Conservation (phyloP, 2,329 filamentous ascomycete species). For the Aspergillus novoparasiticus region DNA sequence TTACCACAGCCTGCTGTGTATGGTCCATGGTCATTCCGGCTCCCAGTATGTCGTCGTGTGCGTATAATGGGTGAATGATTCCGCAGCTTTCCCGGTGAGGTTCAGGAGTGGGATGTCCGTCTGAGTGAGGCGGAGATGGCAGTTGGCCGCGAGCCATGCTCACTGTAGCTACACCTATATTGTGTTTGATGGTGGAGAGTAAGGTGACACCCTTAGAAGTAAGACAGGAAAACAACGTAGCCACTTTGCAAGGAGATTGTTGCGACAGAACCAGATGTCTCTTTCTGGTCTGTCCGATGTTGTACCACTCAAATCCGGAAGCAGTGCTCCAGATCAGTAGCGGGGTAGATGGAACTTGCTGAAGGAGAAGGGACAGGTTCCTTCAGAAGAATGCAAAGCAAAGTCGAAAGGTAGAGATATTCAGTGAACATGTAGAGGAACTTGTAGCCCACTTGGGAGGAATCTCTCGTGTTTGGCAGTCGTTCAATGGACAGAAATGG, state of each 20-base stretch:
- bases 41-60: slow-evolving; percentile 8
- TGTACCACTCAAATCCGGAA: background rate
- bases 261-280: background rate
- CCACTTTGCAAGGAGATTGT: background rate
- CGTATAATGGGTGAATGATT: slow-evolving; percentile 19
- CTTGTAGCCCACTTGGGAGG: background rate
- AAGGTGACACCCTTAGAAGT: background rate
- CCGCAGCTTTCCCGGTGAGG: slow-evolving; percentile 16
- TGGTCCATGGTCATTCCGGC: slow-evolving; percentile 4
- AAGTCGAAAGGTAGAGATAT: background rate
- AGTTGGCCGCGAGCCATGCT: slow-evolving; percentile 25
- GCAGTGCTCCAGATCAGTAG: background rate
- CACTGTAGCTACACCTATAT: slow-evolving; percentile 13
- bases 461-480: background rate
- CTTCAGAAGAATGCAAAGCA: background rate
- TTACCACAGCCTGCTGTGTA: slow-evolving; percentile 24
- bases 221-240: background rate
- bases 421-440: background rate
- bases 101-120: slow-evolving; percentile 24
- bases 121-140: slow-evolving; percentile 35
- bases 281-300: background rate
- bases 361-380: background rate
- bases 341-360: background rate
- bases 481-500: background rate
- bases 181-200: background rate